Evolutionary conservation across 345 rosid genomes (phyloP), one percentile per base, ranked within the genome.

Genomic region (Nasturtium officinale): DNA sequence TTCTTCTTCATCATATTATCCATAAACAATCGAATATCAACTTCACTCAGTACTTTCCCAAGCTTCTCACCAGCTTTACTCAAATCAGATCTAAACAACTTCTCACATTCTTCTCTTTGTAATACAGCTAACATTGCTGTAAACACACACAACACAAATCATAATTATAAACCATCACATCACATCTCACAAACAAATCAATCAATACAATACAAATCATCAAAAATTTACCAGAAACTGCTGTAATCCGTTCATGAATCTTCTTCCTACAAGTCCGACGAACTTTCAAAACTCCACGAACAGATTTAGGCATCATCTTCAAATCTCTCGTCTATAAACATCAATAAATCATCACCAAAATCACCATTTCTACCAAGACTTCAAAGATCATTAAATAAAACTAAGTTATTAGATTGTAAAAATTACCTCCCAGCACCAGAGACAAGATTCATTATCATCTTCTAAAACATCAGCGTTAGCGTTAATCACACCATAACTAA

Each of bases 381-480:
- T 32, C 26, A 32, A 32, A 64, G 16, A 11, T 15, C 12, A 1
- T 1, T 1, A 23, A 23, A 23, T 17, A 42, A 2, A 40, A 23
- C n/a, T 43, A 45, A 45, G 20, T n/a, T 18, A 45, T n/a, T n/a
- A 45, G 47, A n/a, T n/a, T 15, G 18, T 13, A 23, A 45, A 45
- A 61, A 20, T 38, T 30, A 94, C 99, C 98, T 95, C 99, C 98
- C 99, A 95, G 65, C 98, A 95, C 98, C 97, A 92, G 5, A 92
- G 94, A 75, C 84, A 85, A 64, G 84, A 67, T 2, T 70, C 73
- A 13, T 82, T 33, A 42, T 86, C 81, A 69, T 95, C 99, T 77
- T 95, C 97, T 76, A 95, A 82, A 61, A 95, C 81, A 77, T 95
- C 99, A 51, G 91, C 97, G 66, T 95, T 88, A 13, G 63, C 74